Base-by-base conservation (phyloP, 1,284 basidiomycete species). In the Cryptococcus maquisensis region DNA sequence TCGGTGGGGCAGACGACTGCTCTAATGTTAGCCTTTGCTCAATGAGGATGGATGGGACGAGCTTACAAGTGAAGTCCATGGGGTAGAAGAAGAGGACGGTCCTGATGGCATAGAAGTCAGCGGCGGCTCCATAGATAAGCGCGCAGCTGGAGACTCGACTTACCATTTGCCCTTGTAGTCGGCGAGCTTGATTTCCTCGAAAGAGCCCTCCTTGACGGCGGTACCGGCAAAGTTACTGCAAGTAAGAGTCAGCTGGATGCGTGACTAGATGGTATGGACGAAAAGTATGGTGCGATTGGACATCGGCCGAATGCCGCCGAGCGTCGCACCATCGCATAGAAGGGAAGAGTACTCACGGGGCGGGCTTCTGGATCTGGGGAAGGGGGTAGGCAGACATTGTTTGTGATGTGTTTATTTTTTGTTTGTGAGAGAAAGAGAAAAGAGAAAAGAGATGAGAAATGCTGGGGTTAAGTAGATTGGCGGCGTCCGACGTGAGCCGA, bases 1-100 rank as follows among this genome's bases (percentile, higher is more conserved):
- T 94, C 90, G 60, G 90, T 92, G 36, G 90, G 90, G 79, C 90
- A 92, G 66, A 93, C 90, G 68, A 92, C 69, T 71, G 57, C 3
- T 35, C 5, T 10, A 39, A 23, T 15, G 47, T 86, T 88, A 74
- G 43, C 40, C 86, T 86, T 69, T 38, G 8, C 38, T 37, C 1
- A 18, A 12, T n/a, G 61, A 43, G 32, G 37, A 39, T 1, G 18
- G 46, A 18, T 12, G 26, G 36, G 2, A 16, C 12, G 12, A 35
- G 55, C 57, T 53, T 23, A 60, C 50, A 70, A 43, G 56, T 65
- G 44, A 72, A 71, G 50, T 77, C 74, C 64, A 90, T 83, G 32
- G 88, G 88, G 76, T 90, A 90, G 78, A 88, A 89, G 75, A 88
- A 79, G 18, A 89, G 81, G 42, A 90, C 79, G 21, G 87, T 83